Percentiles rank a stretch among this genome's conserved stretches.
Evolutionary conservation across 306 rosid genomes (phyloP).

Genomic region (Cicer cuneatum): DNA sequence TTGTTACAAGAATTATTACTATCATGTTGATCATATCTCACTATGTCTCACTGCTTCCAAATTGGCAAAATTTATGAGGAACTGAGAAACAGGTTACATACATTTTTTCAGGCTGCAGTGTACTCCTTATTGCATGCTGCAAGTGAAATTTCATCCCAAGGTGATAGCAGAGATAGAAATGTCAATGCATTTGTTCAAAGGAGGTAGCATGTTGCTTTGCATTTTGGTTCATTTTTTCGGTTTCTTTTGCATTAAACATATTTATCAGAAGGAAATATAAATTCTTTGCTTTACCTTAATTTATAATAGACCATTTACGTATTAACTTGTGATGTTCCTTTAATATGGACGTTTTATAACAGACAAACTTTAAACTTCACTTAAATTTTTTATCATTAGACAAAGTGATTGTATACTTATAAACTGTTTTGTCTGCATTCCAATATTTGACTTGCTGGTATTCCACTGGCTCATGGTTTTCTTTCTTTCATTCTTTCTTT

Average conservation of each 20-base stretch:
- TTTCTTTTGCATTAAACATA: constrained; percentile 32
- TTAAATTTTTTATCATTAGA: constrained; percentile 18
- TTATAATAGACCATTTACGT: constrained; percentile 17
- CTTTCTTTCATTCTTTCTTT: background rate
- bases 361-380: constrained; percentile 5
- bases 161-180: constrained; percentile 75
- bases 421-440: constrained; percentile 17
- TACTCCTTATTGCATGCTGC: constrained; percentile 91
- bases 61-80: constrained; percentile 31
- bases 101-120: constrained; percentile 80
- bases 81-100: constrained; percentile 46
- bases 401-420: constrained; percentile 27
- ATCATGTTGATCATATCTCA: constrained; percentile 21
- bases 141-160: constrained; percentile 75
- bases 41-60: constrained; percentile 15
- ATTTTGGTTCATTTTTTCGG: constrained; percentile 35
- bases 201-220: constrained; percentile 63
- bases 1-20: constrained; percentile 32
- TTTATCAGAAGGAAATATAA: constrained; percentile 40
- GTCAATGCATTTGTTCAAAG: constrained; percentile 77
- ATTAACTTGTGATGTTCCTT: constrained; percentile 35
- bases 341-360: constrained; percentile 35
- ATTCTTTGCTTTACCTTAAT: constrained; percentile 32
- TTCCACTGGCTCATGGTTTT: constrained; percentile 14
- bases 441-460: constrained; percentile 22